These are phyloP conservation scores for Pseudogymnoascus verrucosus DNA, from an alignment of 2,329 filamentous ascomycete species.

Conservation along the genomic window DNA sequence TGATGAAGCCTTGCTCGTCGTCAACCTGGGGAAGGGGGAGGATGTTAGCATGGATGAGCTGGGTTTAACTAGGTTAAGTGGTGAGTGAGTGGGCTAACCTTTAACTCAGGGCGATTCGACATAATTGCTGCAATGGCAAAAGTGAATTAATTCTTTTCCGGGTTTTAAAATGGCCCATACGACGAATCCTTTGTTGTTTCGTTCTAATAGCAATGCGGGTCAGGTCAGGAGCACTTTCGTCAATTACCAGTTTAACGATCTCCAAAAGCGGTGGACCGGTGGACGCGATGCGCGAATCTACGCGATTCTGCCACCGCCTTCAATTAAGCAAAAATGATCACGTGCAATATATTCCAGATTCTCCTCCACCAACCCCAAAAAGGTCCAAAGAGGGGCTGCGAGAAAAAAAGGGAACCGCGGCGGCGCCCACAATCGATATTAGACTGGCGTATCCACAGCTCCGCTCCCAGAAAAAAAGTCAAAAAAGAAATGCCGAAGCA, in stretches of 20 bases:
- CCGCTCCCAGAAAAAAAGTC: too few relatives aligned
- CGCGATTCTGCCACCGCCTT: constrained; percentile 8
- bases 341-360: neutral
- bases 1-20: constrained; percentile 94
- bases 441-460: too few relatives aligned
- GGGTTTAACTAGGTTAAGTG: neutral
- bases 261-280: constrained; percentile 7
- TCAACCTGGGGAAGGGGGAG: constrained; percentile 55
- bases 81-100: constrained; percentile 24
- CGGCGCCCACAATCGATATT: too few relatives aligned
- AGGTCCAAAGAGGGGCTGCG: neutral
- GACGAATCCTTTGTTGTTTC: neutral
- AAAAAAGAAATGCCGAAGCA: neutral
- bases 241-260: constrained; percentile 9
- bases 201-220: neutral
- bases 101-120: constrained; percentile 49
- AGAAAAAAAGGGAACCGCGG: neutral
- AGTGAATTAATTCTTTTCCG: neutral
- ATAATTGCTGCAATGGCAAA: constrained; percentile 26
- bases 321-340: neutral
- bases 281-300: constrained; percentile 9
- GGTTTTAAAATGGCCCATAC: neutral
- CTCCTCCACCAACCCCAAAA: neutral
- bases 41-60: neutral
- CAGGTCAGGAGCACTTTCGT: neutral